phyloP scores from a whole-genome alignment of 2,329 filamentous ascomycete genomes.

The Talaromyces verruculosus region DNA sequence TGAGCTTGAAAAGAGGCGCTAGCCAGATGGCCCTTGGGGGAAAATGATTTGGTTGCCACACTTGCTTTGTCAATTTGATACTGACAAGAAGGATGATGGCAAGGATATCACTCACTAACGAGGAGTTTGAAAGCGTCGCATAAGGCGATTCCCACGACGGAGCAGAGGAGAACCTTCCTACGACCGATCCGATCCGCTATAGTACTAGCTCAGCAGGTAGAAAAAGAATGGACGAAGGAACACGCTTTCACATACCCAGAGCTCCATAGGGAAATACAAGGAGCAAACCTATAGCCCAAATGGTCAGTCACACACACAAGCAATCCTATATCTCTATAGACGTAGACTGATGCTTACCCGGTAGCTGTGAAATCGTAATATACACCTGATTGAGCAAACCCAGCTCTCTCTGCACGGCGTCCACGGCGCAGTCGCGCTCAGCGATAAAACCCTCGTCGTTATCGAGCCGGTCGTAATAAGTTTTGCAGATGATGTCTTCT shows the following conservation, averaged over 20 bases:
- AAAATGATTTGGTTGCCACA: conserved; percentile 13
- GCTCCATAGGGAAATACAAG: conserved; percentile 17
- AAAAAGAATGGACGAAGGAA: conserved; percentile 3
- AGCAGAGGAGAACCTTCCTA: conserved; percentile 15
- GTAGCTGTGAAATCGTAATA: conserved; percentile 18
- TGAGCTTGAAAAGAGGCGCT: conserved; percentile 14
- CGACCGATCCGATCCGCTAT: conserved; percentile 17
- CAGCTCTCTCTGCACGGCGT: conserved; percentile 16
- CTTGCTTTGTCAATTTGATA: conserved; percentile 15
- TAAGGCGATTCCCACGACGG: conserved; percentile 17
- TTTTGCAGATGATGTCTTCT: conserved; percentile 17
- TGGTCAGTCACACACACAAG: conserved; percentile 3
- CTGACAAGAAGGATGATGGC: conserved; percentile 6
- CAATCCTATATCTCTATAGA: background rate
- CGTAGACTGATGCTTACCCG: conserved; percentile 9
- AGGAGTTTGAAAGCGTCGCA: conserved; percentile 18
- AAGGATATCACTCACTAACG: conserved; percentile 17
- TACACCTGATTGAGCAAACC: conserved; percentile 18
- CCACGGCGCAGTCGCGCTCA: conserved; percentile 14
- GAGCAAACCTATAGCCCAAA: conserved; percentile 5
- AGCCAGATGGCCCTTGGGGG: conserved; percentile 15
- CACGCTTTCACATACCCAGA: conserved; percentile 14
- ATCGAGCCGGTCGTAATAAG: conserved; percentile 17
- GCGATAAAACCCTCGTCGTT: background rate
- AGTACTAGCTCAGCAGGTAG: background rate